Percentiles rank a stretch among this genome's conserved stretches.
Evolutionary conservation across 176 grass and related monocot species (phyloP).

Genomic region (Avena sativa): DNA sequence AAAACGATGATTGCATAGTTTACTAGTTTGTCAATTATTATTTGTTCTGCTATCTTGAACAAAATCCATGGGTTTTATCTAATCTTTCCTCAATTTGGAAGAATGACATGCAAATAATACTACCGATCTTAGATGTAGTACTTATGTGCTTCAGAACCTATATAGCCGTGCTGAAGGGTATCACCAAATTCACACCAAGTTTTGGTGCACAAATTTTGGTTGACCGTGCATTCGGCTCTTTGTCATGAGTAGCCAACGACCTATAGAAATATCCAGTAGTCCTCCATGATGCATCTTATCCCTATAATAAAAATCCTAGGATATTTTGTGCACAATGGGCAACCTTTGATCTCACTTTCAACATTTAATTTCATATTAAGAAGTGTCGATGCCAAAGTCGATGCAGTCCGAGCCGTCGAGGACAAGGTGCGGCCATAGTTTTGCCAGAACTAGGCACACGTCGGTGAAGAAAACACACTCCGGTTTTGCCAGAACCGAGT

Average conservation of each 20-base stretch:
- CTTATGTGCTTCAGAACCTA: neutral
- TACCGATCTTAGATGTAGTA: neutral
- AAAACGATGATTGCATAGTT: constrained; percentile 48
- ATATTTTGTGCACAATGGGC: neutral
- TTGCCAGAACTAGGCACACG: too few species aligned
- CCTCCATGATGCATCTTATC: constrained; percentile 3
- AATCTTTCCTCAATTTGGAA: neutral
- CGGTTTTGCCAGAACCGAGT: too few species aligned
- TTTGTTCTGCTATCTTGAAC: constrained; percentile 37
- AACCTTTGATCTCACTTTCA: constrained; percentile 39
- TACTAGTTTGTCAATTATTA: neutral
- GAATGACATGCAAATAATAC: neutral
- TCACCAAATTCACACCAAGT: neutral
- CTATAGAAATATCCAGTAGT: neutral
- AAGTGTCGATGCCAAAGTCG: neutral
- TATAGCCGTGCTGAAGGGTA: neutral
- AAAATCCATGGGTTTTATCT: constrained; percentile 44
- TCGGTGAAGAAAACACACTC: too few species aligned
- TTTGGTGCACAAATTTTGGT: neutral
- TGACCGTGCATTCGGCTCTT: constrained; percentile 1
- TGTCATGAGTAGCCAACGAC: neutral
- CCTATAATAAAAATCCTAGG: constrained; percentile 11
- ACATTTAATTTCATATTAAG: constrained; percentile 8
- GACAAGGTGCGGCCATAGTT: too few species aligned
- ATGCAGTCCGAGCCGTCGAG: too few species aligned